Evolutionary conservation across 805 yeast species (phyloP).

Genomic region (Geotrichum ghanense): DNA sequence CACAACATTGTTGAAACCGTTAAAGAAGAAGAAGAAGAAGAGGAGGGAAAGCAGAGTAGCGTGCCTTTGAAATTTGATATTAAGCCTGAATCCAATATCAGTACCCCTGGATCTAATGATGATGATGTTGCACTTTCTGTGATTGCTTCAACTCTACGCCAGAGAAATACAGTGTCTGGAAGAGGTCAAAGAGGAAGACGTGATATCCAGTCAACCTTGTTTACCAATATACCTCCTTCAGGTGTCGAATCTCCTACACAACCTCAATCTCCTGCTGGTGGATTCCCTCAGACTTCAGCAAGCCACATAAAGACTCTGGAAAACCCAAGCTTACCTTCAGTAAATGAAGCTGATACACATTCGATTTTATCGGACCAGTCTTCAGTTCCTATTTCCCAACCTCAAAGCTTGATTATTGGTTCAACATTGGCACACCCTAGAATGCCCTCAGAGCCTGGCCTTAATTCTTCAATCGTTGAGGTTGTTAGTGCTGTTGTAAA

Average conservation of each 20-base stretch:
- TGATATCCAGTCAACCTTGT: slow-evolving; percentile 22
- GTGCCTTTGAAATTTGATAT: slow-evolving; percentile 15
- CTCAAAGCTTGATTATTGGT: slow-evolving; percentile 8
- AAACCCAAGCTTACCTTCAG: neutral
- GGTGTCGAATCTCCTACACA: slow-evolving; percentile 11
- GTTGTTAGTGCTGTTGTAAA: slow-evolving; percentile 62
- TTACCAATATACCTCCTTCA: slow-evolving; percentile 18
- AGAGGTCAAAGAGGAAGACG: slow-evolving; percentile 20
- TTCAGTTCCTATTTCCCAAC: slow-evolving; percentile 5
- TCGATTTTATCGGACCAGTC: slow-evolving; percentile 17
- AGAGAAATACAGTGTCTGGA: slow-evolving; percentile 20
- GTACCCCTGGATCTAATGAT: slow-evolving; percentile 17
- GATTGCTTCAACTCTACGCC: slow-evolving; percentile 23
- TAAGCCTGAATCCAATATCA: slow-evolving; percentile 1
- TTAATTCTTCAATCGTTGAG: slow-evolving; percentile 81
- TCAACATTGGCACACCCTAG: slow-evolving; percentile 19
- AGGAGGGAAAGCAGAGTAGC: slow-evolving; percentile 5
- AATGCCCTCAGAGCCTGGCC: slow-evolving; percentile 19
- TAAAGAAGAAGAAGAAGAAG: slow-evolving; percentile 8
- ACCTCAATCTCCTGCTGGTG: slow-evolving; percentile 5
- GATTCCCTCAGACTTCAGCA: neutral
- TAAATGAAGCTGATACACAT: slow-evolving; percentile 11
- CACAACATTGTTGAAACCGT: neutral
- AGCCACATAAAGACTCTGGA: neutral
- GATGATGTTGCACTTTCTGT: slow-evolving; percentile 21